Conservation (phyloP, 331 rosid species). For the Malus hybrid region DNA sequence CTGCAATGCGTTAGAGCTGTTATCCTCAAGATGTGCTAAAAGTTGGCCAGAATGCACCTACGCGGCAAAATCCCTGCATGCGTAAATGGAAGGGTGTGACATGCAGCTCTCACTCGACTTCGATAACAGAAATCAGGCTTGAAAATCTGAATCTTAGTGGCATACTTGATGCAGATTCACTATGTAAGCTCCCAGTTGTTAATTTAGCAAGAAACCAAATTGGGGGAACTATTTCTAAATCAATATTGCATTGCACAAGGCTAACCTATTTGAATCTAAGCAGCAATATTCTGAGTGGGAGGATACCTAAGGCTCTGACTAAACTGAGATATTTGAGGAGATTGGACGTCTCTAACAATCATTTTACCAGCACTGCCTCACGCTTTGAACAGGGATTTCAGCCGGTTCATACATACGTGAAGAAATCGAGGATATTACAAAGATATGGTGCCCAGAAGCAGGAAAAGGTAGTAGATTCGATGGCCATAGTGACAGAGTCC, state of each 20-base stretch:
- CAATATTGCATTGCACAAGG: slow-evolving; percentile 44
- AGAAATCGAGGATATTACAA: slow-evolving; percentile 5
- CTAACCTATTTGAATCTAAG: slow-evolving; percentile 43
- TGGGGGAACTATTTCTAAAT: slow-evolving; percentile 46
- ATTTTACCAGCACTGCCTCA: slow-evolving; percentile 20
- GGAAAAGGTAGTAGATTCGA: background rate
- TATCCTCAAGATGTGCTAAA: slow-evolving; percentile 20
- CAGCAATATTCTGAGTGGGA: slow-evolving; percentile 49
- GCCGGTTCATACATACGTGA: background rate
- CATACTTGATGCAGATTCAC: slow-evolving; percentile 41
- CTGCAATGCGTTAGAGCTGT: slow-evolving; percentile 21
- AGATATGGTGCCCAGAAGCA: background rate
- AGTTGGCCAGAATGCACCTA: background rate
- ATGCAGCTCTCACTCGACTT: slow-evolving; percentile 33
- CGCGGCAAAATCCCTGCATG: slow-evolving; percentile 3
- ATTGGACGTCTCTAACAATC: slow-evolving; percentile 48
- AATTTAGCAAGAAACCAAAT: slow-evolving; percentile 51
- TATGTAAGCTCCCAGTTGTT: slow-evolving; percentile 48
- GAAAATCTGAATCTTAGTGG: slow-evolving; percentile 52
- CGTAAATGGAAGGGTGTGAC: slow-evolving; percentile 24
- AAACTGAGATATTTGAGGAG: slow-evolving; percentile 39
- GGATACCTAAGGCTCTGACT: slow-evolving; percentile 38
- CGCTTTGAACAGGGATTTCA: slow-evolving; percentile 13
- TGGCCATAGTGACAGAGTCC: background rate
- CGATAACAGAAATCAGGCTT: slow-evolving; percentile 41